A percentile compares a stretch with the other conserved stretches of the same genome.
Evolutionary conservation across 768 basidiomycete species (phyloP).

Genomic region (Scleroderma bovista): DNA sequence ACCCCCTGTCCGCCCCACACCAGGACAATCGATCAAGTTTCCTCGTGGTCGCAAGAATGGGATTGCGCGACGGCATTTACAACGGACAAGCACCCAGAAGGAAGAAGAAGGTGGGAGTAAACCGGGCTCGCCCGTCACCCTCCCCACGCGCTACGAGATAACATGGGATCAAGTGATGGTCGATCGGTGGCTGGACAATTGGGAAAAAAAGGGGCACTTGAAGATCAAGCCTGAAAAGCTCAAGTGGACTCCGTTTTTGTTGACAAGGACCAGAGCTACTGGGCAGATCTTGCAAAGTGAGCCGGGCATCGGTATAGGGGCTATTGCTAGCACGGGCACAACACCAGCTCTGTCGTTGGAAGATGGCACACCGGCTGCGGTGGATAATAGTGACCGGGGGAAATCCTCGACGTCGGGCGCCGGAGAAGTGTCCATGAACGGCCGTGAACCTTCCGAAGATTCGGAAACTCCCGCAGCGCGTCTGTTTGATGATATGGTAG

Average conservation of each 20-base stretch:
- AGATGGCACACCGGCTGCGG: conserved; percentile 15
- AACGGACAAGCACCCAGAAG: conserved; percentile 47
- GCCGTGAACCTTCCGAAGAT: background rate
- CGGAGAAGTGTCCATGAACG: conserved; percentile 11
- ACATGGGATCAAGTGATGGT: conserved; percentile 67
- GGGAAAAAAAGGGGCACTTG: conserved; percentile 77
- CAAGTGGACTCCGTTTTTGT: conserved; percentile 92
- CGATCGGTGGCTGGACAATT: conserved; percentile 54
- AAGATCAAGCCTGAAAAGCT: conserved; percentile 75
- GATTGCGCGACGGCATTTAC: conserved; percentile 57
- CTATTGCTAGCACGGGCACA: conserved; percentile 2
- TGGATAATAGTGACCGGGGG: conserved; percentile 12
- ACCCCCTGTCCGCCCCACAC: conserved; percentile 55
- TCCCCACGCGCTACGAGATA: conserved; percentile 70
- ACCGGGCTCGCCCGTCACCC: conserved; percentile 49
- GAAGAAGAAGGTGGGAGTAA: conserved; percentile 30
- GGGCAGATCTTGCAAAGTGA: conserved; percentile 22
- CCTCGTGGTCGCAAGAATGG: conserved; percentile 64
- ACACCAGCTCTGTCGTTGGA: conserved; percentile 17
- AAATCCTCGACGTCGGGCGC: conserved; percentile 12
- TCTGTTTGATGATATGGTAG: conserved; percentile 28
- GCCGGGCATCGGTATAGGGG: conserved; percentile 9
- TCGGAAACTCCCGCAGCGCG: conserved; percentile 21
- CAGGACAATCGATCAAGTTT: conserved; percentile 75
- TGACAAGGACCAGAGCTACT: conserved; percentile 41